Evolutionary conservation across 495 filamentous ascomycete genomes (phyloP), one percentile per base, ranked within the genome.

Genomic region (Darksidea phi): DNA sequence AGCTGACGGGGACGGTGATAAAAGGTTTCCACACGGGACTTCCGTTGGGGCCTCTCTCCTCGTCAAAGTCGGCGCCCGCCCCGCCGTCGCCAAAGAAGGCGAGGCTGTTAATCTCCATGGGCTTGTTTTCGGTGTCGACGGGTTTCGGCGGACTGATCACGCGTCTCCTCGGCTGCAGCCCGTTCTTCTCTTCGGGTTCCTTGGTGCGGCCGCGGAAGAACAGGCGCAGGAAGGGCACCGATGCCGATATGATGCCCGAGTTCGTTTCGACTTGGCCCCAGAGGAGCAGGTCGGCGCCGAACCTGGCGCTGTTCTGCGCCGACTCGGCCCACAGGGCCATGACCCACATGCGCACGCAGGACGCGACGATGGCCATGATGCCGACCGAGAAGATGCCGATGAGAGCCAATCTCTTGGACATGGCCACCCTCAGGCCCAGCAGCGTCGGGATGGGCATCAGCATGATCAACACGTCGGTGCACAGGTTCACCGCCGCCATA

Each of bases 231-330:
- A 66, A 66, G 3, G 63, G 63, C 1, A 66, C 46, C 17, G 56
- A 60, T 2, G 63, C 63, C 0, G 56, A 61, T 15, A 61, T 66
- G 57, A 66, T 66, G 43, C 63, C 63, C 12, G 24, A 37, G 50
- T 66, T 66, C 13, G 52, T 57, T 42, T 66, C 63, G 15, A 66
- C 63, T 41, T 66, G 63, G 17, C 63, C 63, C 63, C 63, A 66
- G 23, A 66, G 63, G 12, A 66, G 54, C 6, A 66, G 47, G 25
- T 66, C 63, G 2, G 63, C 5, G 34, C 63, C 63, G 21, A 66
- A 66, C 13, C 52, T 17, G 20, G 51, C 57, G 10, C 24, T 18
- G 34, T 60, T 61, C 18, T 55, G 38, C 0, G 57, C 49, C 4
- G 53, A 58, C 37, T 60, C 57, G 26, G 50, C 45, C 63, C 63